phyloP scores from a whole-genome alignment of 2,329 filamentous ascomycete species.

The Dendryphion nanum region DNA sequence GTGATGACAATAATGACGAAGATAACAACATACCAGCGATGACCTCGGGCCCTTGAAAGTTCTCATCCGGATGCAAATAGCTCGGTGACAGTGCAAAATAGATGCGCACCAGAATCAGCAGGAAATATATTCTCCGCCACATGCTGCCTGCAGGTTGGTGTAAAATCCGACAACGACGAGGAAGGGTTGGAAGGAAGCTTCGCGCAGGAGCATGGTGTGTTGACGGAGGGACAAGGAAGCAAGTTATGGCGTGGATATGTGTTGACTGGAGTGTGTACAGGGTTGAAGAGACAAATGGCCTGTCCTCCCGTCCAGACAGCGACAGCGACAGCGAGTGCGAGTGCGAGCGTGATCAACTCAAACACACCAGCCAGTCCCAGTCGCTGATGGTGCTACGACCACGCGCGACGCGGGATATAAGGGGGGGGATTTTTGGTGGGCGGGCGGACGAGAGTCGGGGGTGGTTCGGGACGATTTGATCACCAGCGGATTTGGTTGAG shows the following conservation, averaged over 20 bases:
- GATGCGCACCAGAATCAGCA: slow-evolving; percentile 81
- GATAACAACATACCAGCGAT: slow-evolving; percentile 68
- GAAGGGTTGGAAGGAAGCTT: slow-evolving; percentile 14
- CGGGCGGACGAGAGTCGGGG: background rate
- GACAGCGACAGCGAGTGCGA: no score
- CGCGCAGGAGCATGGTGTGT: slow-evolving; percentile 33
- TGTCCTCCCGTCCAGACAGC: no score
- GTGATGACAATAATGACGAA: background rate
- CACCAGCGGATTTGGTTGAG: slow-evolving; percentile 6
- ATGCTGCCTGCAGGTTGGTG: slow-evolving; percentile 52
- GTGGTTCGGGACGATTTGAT: slow-evolving; percentile 11
- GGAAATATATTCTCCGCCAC: slow-evolving; percentile 88
- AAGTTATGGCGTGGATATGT: no score
- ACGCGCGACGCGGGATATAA: slow-evolving; percentile 15
- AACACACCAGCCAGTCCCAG: no score
- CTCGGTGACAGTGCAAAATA: slow-evolving; percentile 94
- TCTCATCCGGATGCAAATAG: slow-evolving; percentile 97
- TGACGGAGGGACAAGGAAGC: no score
- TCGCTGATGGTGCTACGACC: slow-evolving; percentile 16
- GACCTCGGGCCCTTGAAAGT: slow-evolving; percentile 97
- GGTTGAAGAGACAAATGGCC: slow-evolving; percentile 5
- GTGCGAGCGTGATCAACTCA: slow-evolving; percentile 22
- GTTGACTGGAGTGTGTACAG: background rate
- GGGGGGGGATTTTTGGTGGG: slow-evolving; percentile 15
- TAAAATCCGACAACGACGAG: slow-evolving; percentile 7